Evolutionary conservation across 2,329 filamentous ascomycete species (phyloP).

Genomic region (Tolypocladium sp.): DNA sequence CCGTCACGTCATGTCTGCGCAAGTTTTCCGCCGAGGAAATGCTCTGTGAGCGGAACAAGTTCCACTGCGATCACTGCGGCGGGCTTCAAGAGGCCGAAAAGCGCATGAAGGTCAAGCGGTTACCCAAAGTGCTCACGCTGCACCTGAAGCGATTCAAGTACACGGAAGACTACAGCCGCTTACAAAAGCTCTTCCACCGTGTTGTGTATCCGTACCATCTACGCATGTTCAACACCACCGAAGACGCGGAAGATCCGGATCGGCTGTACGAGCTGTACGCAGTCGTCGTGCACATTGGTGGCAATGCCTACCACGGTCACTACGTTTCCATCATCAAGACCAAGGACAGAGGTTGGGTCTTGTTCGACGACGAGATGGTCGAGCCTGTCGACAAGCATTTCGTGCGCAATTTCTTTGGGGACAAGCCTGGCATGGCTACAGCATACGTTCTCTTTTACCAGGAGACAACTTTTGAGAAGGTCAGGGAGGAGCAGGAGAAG

Average conservation of each 20-base stretch:
- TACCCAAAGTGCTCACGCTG: conserved; percentile 84
- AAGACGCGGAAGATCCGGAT: conserved; percentile 89
- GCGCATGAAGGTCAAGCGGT: conserved; percentile 95
- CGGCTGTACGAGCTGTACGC: conserved; percentile 93
- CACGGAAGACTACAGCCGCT: conserved; percentile 83
- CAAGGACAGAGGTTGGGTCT: conserved; percentile 85
- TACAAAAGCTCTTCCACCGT: conserved; percentile 94
- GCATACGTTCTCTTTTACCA: conserved; percentile 98
- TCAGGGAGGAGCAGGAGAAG: conserved; percentile 70
- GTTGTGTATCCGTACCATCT: conserved; percentile 97
- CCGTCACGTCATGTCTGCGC: conserved; percentile 86
- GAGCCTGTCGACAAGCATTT: conserved; percentile 96
- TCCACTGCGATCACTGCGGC: conserved; percentile 95
- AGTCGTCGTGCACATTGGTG: conserved; percentile 93
- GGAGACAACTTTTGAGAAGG: conserved; percentile 66
- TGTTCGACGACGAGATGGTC: conserved; percentile 98
- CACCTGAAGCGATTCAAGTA: conserved; percentile 98
- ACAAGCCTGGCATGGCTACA: conserved; percentile 81
- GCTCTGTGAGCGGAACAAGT: conserved; percentile 97
- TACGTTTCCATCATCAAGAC: conserved; percentile 98
- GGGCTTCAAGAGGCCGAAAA: conserved; percentile 97
- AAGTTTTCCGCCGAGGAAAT: conserved; percentile 98
- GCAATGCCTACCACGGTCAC: conserved; percentile 93
- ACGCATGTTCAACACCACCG: conserved; percentile 93
- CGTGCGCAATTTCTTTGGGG: conserved; percentile 94